These are phyloP conservation scores for Barbarea vulgaris DNA, from an alignment of 345 rosid species.

Conservation along the genomic window DNA sequence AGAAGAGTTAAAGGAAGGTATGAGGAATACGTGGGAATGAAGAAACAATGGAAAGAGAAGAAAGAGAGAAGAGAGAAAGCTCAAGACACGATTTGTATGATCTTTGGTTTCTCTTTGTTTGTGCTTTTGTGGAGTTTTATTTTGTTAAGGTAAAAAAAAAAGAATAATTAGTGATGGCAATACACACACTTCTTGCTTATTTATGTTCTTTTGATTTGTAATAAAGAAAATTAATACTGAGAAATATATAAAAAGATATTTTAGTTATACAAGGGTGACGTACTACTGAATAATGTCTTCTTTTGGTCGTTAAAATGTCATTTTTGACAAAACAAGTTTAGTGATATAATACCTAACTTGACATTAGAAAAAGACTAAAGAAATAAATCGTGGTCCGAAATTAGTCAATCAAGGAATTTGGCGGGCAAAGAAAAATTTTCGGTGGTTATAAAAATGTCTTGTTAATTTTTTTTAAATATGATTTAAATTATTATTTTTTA, in stretches of 20 bases:
- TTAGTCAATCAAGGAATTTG: neutral
- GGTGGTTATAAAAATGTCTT: neutral
- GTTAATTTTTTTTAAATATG: neutral
- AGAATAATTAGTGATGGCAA: neutral
- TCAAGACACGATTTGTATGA: conserved; percentile 44
- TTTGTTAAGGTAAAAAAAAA: conserved; percentile 43
- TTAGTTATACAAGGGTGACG: neutral
- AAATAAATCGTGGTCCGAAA: neutral
- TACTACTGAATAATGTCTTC: neutral
- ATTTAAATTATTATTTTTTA: neutral
- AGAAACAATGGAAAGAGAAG: conserved; percentile 41
- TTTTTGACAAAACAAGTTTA: conserved; percentile 4
- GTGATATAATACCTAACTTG: neutral
- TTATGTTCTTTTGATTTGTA: neutral
- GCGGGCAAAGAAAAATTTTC: neutral
- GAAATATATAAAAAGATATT: neutral
- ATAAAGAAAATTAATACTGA: conserved; percentile 5
- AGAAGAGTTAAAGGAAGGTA: conserved; percentile 30
- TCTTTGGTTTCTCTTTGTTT: conserved; percentile 51
- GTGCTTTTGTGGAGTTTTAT: conserved; percentile 58
- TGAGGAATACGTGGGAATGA: conserved; percentile 50
- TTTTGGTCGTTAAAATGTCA: neutral
- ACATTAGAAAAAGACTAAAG: neutral
- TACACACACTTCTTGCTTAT: neutral
- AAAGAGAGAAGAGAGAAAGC: conserved; percentile 40